Base-by-base conservation (phyloP, 805 yeast species). In the Nakazawaea wyomingensis region DNA sequence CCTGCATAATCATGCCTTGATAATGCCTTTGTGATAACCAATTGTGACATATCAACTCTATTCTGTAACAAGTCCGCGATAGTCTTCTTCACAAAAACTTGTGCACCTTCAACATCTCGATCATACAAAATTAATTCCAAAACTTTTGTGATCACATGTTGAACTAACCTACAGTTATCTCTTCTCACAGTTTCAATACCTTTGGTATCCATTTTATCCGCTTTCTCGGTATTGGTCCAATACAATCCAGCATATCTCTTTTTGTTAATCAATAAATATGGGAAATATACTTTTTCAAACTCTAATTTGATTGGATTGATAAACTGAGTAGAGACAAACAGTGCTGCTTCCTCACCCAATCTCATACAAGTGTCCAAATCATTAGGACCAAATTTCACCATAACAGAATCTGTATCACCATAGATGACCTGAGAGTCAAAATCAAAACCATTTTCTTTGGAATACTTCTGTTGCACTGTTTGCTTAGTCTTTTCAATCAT, bases 351-450 rank as follows among this genome's bases (percentile, higher is more conserved):
- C 54, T 89, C 85, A 5, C 99, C 99, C 44, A 89, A 59, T 42
- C 75, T 72, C 99, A 93, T 95, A 51, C 96, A 86, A 24, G 84
- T 84, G 43, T 72, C 80, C 49, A 91, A 61, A 56, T 88, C 95
- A 8, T 70, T 68, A 26, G 80, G 78, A 2, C 99, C 99, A 67
- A 93, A 93, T 58, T 88, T 90, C 34, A 93, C 96, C 99, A 93
- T 95, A 14, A 93, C 99, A 7, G 99, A 95, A 74, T 93, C 99
- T 0, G 99, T 93, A 64, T 93, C 99, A 71, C 99, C 99, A 59
- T 93, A 93, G 32, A 93, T 83, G 48, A 93, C 99, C 51, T 83
- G 76, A 0, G 98, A 82, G 65, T 93, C 95, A 57, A 73, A 80
- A n/a, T 76, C 72, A 54, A 71, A 83, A 1, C 98, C 98, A 61